Evolutionary conservation across 768 basidiomycete species (phyloP), one percentile per base, ranked within the genome.

Genomic region (Termitomyces heimii): DNA sequence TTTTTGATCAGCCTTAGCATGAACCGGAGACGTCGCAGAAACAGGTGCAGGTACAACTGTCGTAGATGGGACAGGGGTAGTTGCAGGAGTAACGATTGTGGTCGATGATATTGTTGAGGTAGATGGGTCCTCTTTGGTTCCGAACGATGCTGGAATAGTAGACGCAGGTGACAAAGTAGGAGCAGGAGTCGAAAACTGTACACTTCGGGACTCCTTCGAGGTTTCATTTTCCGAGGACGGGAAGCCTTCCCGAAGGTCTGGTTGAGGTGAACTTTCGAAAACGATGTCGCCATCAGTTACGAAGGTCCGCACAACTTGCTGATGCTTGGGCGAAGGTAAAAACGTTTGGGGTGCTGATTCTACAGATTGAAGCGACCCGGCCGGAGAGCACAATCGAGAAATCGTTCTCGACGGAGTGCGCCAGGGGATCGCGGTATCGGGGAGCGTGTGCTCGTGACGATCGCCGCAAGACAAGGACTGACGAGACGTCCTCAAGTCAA

Each of bases 181-280:
- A 32, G 32, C n/a, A 22, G 42, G 24, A 43, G 53, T 20, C n/a
- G 37, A 51, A 12, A 35, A 13, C 50, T 52, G 18, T 28, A 24
- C 1, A 20, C 8, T 18, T 34, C 7, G n/a, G 1, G 32, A 14
- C 34, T 37, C 50, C 4, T 45, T 42, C 7, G 14, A 22, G 24
- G 18, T 42, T 26, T 58, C 62, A 24, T 60, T 44, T 40, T 53
- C 56, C 16, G 51, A 24, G 44, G 57, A 63, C 3, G 62, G 64
- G 43, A 65, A 65, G 7, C 62, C 62, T 35, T 58, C 48, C 1
- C 60, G 64, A 40, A 61, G 56, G 37, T 20, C 62, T 24, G 60
- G 62, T 44, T 55, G 58, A 31, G 55, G 54, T 22, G 64, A 59
- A 13, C 62, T 56, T 45, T 57, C 48, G 39, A 61, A 61, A n/a